Base-by-base conservation (phyloP, 2,329 filamentous ascomycete genomes). In the Ramularia endophylla region DNA sequence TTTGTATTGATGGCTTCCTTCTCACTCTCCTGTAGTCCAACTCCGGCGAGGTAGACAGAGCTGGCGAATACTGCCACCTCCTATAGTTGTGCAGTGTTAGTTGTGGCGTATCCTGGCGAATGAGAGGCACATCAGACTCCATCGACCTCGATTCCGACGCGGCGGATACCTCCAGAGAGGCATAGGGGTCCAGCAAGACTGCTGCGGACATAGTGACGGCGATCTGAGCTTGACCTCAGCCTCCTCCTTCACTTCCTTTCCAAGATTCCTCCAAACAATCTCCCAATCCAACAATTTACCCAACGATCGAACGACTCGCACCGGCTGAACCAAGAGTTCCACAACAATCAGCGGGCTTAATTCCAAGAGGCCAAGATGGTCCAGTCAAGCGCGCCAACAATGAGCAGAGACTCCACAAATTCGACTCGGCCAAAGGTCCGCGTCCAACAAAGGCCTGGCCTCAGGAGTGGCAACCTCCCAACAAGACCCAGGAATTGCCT, bases 31-130 rank as follows among this genome's bases (percentile, higher is more conserved):
- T 43, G 31, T 40, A 34, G 11, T 53, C 48, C 18, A 44, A 32
- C 15, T 43, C 43, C 13, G 43, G 43, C 13, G 47, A 47, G 16
- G 36, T 27, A 15, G 41, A 43, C 30, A 41, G 41, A 8, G 40
- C 17, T 11, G 50, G 47, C 28, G 50, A 51, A 8, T 46, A 41
- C 35, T 51, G 50, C 22, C 39, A 47, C 36, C 46, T 46, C 33
- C 47, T 47, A 33, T 40, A 51, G 25, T 49, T 47, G 38, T 51
- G 45, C 18, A 53, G 27, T 6, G 43, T 51, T 40, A 48, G 38
- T 30, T 44, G 50, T 29, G 48, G 43, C 28, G 33, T 27, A 13
- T 50, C 47, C 11, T 44, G 40, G 12, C 44, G 41, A 29, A 38
- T 43, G 6, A 43, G 27, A 15, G 36, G 38, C 5, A 20, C 17